phyloP scores from a whole-genome alignment of 2,329 filamentous ascomycete species.

The Rachicladosporium sp. region DNA sequence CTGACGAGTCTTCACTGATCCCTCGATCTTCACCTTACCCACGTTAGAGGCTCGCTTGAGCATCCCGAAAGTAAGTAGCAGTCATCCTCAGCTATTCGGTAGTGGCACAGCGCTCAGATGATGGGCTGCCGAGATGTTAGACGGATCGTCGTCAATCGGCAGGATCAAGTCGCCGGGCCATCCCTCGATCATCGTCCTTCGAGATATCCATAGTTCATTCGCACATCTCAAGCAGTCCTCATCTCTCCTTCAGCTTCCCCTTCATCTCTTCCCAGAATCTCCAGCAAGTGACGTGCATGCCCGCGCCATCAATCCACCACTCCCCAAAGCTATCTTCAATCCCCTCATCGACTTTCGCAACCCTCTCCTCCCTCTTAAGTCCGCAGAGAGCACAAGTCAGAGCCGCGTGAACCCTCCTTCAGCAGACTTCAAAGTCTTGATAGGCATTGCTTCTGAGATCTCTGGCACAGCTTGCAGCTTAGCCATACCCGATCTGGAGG shows the following conservation, averaged over 20 bases:
- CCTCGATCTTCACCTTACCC: too few relatives aligned
- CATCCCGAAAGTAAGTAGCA: too few relatives aligned
- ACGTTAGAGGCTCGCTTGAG: too few relatives aligned
- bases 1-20: too few relatives aligned
- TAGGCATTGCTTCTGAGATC: slow-evolving; percentile 54
- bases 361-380: slow-evolving; percentile 72
- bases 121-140: too few relatives aligned
- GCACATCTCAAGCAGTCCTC: slow-evolving; percentile 1
- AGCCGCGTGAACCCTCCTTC: slow-evolving; percentile 61
- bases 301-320: slow-evolving; percentile 72
- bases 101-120: too few relatives aligned
- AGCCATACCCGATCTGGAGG: slow-evolving; percentile 12
- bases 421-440: slow-evolving; percentile 47
- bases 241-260: slow-evolving; percentile 55
- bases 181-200: too few relatives aligned
- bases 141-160: too few relatives aligned
- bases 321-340: slow-evolving; percentile 89
- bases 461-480: slow-evolving; percentile 47
- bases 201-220: too few relatives aligned
- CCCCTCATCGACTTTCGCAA: slow-evolving; percentile 60
- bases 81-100: too few relatives aligned
- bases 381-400: slow-evolving; percentile 78
- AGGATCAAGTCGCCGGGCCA: too few relatives aligned
- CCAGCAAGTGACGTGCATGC: slow-evolving; percentile 48
- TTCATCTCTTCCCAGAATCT: slow-evolving; percentile 79